Evolutionary conservation across 2,329 filamentous ascomycete species (phyloP), one percentile per base, ranked within the genome.

Genomic region (Cladorrhinum sp.): DNA sequence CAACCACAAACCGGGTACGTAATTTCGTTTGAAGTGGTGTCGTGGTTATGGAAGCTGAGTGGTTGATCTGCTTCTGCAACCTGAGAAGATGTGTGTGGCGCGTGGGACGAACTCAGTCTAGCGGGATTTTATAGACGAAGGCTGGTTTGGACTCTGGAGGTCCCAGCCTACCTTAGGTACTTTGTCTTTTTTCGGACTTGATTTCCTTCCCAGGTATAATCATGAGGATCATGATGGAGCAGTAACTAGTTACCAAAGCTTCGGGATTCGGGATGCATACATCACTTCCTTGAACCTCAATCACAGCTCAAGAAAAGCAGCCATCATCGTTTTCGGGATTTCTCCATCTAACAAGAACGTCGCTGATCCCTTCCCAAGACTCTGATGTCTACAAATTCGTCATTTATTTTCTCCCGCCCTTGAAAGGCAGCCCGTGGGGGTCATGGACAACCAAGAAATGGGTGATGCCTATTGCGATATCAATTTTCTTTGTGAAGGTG

Each of bases 21-120:
- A 66, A 66, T 64, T 48, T n/a, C 21, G 64, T 66, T 63, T 62
- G 62, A 55, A 62, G 53, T 56, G 39, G 12, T 14, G 42, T 39
- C 23, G 14, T 24, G 21, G 53, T 18, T 12, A 30, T 30, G 21
- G 18, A 30, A 18, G 58, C 52, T 66, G 61, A 64, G 56, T 62
- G 64, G 61, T 48, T 39, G n/a, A 36, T 39, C 55, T 55, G 33
- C 55, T 56, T 53, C 55, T 50, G 51, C 33, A 12, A 10, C 42
- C 18, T 8, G 8, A 46, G 42, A 46, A 16, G 18, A 16, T 46
- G 42, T 46, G 54, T 58, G 59, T 46, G 36, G 46, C 62, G 48
- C 55, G 33, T 36, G 24, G 42, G 14, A 20, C 52, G 1, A 9
- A 23, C 46, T 42, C 33, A 57, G 60, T 16, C 3, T 20, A 46